Percentiles rank a stretch among this genome's conserved stretches.
phyloP scores from a whole-genome alignment of 768 basidiomycete species.

The Mycena crocata region DNA sequence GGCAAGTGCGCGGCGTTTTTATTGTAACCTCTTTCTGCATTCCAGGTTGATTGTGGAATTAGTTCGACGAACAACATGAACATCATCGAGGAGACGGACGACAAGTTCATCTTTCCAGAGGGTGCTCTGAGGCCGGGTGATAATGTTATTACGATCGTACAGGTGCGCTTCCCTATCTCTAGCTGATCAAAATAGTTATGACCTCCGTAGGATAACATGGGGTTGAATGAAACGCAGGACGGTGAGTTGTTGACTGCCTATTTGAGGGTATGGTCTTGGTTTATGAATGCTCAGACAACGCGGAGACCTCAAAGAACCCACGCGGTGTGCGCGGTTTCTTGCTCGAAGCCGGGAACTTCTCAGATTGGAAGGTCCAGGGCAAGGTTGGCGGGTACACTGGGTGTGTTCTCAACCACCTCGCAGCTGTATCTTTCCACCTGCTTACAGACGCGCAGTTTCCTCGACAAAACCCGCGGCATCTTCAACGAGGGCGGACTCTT shows the following conservation, averaged over 20 bases:
- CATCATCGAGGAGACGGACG: slow-evolving; percentile 75
- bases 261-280: not conserved
- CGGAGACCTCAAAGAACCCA: slow-evolving; percentile 75
- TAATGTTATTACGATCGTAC: slow-evolving; percentile 84
- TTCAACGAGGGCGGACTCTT: slow-evolving; percentile 80
- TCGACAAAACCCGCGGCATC: slow-evolving; percentile 76
- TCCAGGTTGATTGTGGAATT: not conserved
- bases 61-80: slow-evolving; percentile 77
- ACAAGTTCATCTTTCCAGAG: slow-evolving; percentile 70
- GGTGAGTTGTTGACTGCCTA: slow-evolving; percentile 45
- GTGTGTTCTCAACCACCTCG: slow-evolving; percentile 48
- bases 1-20: slow-evolving; percentile 66
- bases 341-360: slow-evolving; percentile 71
- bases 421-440: too few species aligned
- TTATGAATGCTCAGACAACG: slow-evolving; percentile 42
- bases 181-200: not conserved
- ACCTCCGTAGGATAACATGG: slow-evolving; percentile 77
- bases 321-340: slow-evolving; percentile 84
- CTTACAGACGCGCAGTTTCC: slow-evolving; percentile 59
- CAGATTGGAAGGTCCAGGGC: slow-evolving; percentile 79
- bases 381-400: slow-evolving; percentile 76
- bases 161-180: slow-evolving; percentile 54
- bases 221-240: slow-evolving; percentile 70
- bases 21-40: not conserved
- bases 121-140: slow-evolving; percentile 66